Base-by-base conservation (phyloP, 495 filamentous ascomycete species). In the Ascodesmis nigricans region DNA sequence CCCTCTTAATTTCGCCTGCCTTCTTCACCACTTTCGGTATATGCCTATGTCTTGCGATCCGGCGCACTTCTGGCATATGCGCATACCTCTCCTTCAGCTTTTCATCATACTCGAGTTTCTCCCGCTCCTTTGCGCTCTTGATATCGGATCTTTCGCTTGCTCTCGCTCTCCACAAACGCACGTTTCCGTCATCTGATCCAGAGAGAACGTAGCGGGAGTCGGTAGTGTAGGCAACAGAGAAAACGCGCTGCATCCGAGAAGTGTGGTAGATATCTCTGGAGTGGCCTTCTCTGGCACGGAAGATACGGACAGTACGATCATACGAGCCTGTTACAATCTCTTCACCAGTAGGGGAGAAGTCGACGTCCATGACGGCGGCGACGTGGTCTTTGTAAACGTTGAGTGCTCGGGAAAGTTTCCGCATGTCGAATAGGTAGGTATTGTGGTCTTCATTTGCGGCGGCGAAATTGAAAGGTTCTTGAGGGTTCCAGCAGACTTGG, bases 331-430 rank as follows among this genome's bases (percentile, higher is more conserved):
- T 77, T 13, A 99, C 79, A 19, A 95, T 70, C 52, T 92, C 84
- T 53, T 92, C 74, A 34, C 90, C 90, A 0, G 84, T 93, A 0
- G 90, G 90, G 31, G 71, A 78, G 58, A 83, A 99, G 42, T 91
- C 80, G 24, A 99, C 74, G 51, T 90, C 79, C 81, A 95, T 93
- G 0, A 92, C 83, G 3, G 90, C 87, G 3, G 80, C 76, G 9
- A 95, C 90, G 46, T 95, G 90, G 45, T 84, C 87, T 58, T 87
- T 90, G 10, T 87, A 65, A n/a, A 93, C 71, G 49, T 95, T 95
- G 29, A 83, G 53, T 2, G 81, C 77, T 32, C 80, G 71, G 36
- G 71, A 62, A 52, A 83, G 68, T 45, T 80, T 80, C 39, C 80
- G 63, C 75, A 81, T 82, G 55, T 91, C 80, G 49, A 87, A 90